Evolutionary conservation across 805 yeast genomes (phyloP).

Genomic region (Zygotorulaspora florentina): DNA sequence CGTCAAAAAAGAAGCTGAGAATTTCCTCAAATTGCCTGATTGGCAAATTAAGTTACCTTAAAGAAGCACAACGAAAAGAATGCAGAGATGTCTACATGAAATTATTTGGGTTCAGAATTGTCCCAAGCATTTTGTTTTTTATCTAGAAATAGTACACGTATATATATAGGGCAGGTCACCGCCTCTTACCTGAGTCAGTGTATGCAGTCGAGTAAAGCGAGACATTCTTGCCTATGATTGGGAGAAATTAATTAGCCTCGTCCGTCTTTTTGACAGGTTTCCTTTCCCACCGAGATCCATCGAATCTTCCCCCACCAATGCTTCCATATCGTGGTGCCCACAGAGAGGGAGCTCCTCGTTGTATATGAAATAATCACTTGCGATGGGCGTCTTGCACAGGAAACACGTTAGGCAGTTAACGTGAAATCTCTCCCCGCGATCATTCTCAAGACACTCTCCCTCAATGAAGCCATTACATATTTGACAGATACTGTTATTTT

Average conservation of each 20-base stretch:
- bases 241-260: conserved; percentile 29
- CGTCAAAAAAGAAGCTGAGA: not conserved
- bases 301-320: conserved; percentile 15
- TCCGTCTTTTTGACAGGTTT: conserved; percentile 31
- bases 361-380: conserved; percentile 46
- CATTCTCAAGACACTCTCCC: conserved; percentile 85
- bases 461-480: conserved; percentile 75
- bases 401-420: conserved; percentile 64
- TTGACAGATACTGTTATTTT: conserved; percentile 71
- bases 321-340: conserved; percentile 29
- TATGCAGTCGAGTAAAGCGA: too few species aligned
- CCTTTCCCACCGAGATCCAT: conserved; percentile 2
- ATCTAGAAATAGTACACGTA: too few species aligned
- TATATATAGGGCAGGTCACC: too few species aligned
- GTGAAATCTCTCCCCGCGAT: conserved; percentile 69
- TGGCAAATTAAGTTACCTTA: too few species aligned
- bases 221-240: not conserved
- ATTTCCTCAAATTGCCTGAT: not conserved
- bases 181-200: too few species aligned
- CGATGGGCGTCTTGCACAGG: conserved; percentile 50
- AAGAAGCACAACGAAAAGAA: too few species aligned
- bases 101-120: too few species aligned
- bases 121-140: too few species aligned
- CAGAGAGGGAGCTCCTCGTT: conserved; percentile 31
- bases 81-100: too few species aligned